Evolutionary conservation across 768 basidiomycete species (phyloP).

Genomic region (Hypholoma fasciculare): DNA sequence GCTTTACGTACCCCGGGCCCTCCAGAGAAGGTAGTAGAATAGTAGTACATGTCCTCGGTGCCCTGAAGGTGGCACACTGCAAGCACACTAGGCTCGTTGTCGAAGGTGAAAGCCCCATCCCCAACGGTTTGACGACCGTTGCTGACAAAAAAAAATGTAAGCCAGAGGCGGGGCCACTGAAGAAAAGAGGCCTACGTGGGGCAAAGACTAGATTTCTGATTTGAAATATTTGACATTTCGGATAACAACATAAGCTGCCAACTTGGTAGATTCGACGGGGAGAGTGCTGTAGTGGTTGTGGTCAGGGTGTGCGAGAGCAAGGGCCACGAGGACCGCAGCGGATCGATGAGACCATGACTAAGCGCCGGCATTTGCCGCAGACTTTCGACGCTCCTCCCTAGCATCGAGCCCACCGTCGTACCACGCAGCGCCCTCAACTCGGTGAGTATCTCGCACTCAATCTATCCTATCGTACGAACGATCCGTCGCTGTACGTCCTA

Average conservation of each 20-base stretch:
- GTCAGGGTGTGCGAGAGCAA: conserved; percentile 19
- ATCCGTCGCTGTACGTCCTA: conserved; percentile 1
- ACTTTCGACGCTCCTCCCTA: conserved; percentile 3
- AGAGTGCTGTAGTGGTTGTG: conserved; percentile 14
- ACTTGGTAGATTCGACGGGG: conserved; percentile 56
- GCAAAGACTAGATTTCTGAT: conserved; percentile 90
- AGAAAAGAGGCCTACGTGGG: conserved; percentile 66
- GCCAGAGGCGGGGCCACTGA: conserved; percentile 14
- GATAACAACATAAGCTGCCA: conserved; percentile 84
- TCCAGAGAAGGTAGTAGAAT: conserved; percentile 92
- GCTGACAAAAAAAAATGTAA: conserved; percentile 41
- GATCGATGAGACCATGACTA: conserved; percentile 23
- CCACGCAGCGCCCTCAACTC: conserved; percentile 38
- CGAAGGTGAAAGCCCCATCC: conserved; percentile 89
- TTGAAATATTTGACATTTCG: conserved; percentile 68
- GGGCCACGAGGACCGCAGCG: conserved; percentile 8
- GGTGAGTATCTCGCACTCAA: conserved; percentile 32
- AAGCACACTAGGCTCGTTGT: conserved; percentile 77
- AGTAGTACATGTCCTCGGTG: conserved; percentile 83
- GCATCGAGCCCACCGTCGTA: conserved; percentile 31
- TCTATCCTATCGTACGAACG: conserved; percentile 3
- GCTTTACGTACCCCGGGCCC: conserved; percentile 74
- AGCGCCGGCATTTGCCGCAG: conserved; percentile 24
- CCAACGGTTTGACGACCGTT: conserved; percentile 97
- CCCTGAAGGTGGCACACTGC: conserved; percentile 86